Percentiles rank a stretch among this genome's conserved stretches.
phyloP scores from a whole-genome alignment of 2,329 filamentous ascomycete genomes.

The Pestalotiopsis fici region DNA sequence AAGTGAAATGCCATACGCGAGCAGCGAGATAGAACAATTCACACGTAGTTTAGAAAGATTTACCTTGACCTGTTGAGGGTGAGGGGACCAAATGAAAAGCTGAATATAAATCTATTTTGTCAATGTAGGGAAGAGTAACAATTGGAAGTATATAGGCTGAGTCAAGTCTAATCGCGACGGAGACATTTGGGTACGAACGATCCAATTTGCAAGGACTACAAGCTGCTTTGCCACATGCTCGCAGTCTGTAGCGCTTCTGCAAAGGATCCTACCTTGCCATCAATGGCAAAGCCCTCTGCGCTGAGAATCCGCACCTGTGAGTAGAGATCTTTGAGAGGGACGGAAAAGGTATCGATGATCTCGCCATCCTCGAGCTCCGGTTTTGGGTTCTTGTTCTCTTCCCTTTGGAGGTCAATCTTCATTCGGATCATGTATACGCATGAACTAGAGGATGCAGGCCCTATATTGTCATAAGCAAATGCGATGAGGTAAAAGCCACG shows the following conservation, averaged over 20 bases:
- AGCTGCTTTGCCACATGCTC: background rate
- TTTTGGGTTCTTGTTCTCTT: slow-evolving; percentile 45
- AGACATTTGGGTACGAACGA: too few relatives aligned
- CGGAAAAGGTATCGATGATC: slow-evolving; percentile 53
- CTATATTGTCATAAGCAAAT: slow-evolving; percentile 12
- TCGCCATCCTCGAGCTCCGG: slow-evolving; percentile 50
- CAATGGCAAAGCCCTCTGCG: slow-evolving; percentile 28
- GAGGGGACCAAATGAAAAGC: too few relatives aligned
- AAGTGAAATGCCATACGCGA: too few relatives aligned
- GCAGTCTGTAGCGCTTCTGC: slow-evolving; percentile 29
- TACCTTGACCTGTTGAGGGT: too few relatives aligned
- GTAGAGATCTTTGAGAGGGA: slow-evolving; percentile 46
- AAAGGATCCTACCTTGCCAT: slow-evolving; percentile 31
- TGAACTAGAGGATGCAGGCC: slow-evolving; percentile 29
- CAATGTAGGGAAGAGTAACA: too few relatives aligned
- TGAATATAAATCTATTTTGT: too few relatives aligned
- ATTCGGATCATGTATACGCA: slow-evolving; percentile 39
- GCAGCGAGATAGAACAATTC: too few relatives aligned
- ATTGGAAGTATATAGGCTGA: too few relatives aligned
- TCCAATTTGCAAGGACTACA: background rate
- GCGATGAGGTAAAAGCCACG: too few relatives aligned
- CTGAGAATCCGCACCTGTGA: slow-evolving; percentile 44
- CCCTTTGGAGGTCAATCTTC: slow-evolving; percentile 42
- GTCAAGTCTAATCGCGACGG: too few relatives aligned
- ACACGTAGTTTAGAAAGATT: too few relatives aligned